phyloP scores from a whole-genome alignment of 2,329 filamentous ascomycete species.

The Pseudocercospora crystallina region DNA sequence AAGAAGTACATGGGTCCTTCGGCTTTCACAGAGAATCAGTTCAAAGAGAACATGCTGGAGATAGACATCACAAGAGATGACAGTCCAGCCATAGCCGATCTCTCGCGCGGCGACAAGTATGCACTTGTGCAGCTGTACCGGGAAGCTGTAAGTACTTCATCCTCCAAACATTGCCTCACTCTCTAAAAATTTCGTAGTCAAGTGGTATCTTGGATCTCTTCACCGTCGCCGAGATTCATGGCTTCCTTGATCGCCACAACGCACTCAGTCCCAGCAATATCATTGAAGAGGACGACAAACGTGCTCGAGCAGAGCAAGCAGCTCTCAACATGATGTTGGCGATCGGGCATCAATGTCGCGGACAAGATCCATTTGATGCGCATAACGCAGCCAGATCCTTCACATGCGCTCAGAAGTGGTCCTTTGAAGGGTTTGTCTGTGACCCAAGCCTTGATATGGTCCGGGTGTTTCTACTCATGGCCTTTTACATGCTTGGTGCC shows the following conservation, averaged over 20 bases:
- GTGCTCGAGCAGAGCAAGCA: slow-evolving; percentile 38
- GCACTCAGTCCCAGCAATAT: slow-evolving; percentile 21
- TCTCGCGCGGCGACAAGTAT: slow-evolving; percentile 36
- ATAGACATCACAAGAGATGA: slow-evolving; percentile 28
- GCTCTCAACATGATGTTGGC: slow-evolving; percentile 46
- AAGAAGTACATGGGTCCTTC: slow-evolving; percentile 56
- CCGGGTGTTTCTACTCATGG: slow-evolving; percentile 55
- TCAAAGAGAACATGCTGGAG: slow-evolving; percentile 56
- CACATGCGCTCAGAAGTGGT: slow-evolving; percentile 48
- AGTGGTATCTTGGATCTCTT: slow-evolving; percentile 44
- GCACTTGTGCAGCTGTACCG: slow-evolving; percentile 37
- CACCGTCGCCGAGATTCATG: slow-evolving; percentile 30
- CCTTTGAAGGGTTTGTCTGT: slow-evolving; percentile 54
- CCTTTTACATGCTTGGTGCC: slow-evolving; percentile 60
- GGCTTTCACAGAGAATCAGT: slow-evolving; percentile 53
- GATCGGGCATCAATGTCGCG: slow-evolving; percentile 52
- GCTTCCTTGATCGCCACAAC: slow-evolving; percentile 20
- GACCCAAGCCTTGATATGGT: slow-evolving; percentile 56
- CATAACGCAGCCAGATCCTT: slow-evolving; percentile 44
- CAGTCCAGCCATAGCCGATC: slow-evolving; percentile 24
- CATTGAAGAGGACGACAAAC: slow-evolving; percentile 27
- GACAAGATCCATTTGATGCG: slow-evolving; percentile 14
- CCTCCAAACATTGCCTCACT: slow-evolving; percentile 11
- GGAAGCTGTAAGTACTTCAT: slow-evolving; percentile 32
- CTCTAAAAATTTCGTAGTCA: slow-evolving; percentile 35